A percentile compares a stretch with the other conserved stretches of the same genome.
Conservation (phyloP, 148 eudicot genomes). For the Vaccinium darrowii region DNA sequence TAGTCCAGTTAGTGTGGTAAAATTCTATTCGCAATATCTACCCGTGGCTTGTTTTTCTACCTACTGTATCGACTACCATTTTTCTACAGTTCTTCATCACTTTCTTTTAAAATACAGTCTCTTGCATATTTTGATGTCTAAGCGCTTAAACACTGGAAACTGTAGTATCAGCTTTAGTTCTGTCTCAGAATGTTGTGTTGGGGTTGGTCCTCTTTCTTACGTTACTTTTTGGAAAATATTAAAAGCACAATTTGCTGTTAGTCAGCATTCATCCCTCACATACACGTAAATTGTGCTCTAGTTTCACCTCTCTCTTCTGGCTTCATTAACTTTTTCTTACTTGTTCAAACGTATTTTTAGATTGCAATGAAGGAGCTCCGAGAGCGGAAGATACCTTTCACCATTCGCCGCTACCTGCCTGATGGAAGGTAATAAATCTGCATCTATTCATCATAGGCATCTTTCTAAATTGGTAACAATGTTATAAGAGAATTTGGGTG, state of each 20-base stretch:
- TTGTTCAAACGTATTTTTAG: slow-evolving; percentile 31
- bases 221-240: background rate
- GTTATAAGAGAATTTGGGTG: background rate
- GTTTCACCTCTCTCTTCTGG: background rate
- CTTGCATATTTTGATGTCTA: background rate
- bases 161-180: background rate
- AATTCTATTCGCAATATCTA: background rate
- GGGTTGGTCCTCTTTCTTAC: background rate
- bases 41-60: background rate
- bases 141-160: background rate
- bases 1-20: background rate
- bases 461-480: slow-evolving; percentile 10
- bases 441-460: background rate
- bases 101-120: background rate
- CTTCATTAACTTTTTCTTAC: background rate
- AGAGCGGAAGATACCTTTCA: slow-evolving; percentile 88
- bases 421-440: slow-evolving; percentile 74
- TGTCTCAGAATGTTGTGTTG: background rate
- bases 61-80: background rate
- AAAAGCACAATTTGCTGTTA: background rate
- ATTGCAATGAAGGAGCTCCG: slow-evolving; percentile 99
- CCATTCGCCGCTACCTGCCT: slow-evolving; percentile 95
- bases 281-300: background rate
- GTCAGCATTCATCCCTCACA: background rate
- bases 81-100: background rate